phyloP scores from a whole-genome alignment of 2,329 filamentous ascomycete species.

The Penicillium sp. region DNA sequence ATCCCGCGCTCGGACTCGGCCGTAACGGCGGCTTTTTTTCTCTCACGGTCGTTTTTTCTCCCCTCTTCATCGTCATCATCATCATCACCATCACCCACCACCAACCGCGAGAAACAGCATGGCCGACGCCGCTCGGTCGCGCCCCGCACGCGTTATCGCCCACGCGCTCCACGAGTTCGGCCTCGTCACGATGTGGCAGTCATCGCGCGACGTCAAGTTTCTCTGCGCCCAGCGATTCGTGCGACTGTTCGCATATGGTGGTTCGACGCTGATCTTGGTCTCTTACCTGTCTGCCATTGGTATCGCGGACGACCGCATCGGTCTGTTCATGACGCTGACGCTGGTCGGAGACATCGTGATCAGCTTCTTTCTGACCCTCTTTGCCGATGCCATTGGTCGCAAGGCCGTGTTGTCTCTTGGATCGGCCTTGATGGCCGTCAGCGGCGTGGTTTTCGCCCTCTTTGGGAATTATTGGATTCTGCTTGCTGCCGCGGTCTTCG shows the following conservation, averaged over 20 bases:
- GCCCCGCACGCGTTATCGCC: conserved; percentile 6
- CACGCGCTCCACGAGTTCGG: conserved; percentile 34
- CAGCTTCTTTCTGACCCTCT: conserved; percentile 56
- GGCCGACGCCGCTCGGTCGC: background rate
- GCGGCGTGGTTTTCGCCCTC: conserved; percentile 54
- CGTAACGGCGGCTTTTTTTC: background rate
- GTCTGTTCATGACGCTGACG: conserved; percentile 64
- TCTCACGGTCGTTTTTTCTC: background rate
- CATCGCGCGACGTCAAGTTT: conserved; percentile 39
- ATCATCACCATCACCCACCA: background rate
- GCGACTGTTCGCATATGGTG: conserved; percentile 64
- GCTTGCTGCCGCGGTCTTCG: conserved; percentile 57
- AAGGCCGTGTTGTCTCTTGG: conserved; percentile 55
- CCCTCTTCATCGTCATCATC: background rate
- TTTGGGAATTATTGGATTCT: conserved; percentile 60
- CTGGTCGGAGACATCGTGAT: conserved; percentile 60
- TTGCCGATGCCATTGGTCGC: conserved; percentile 59
- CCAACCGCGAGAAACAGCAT: no score
- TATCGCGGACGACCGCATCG: conserved; percentile 58
- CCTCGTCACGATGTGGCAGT: conserved; percentile 38
- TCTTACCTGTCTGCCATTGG: conserved; percentile 58
- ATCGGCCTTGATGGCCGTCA: conserved; percentile 55
- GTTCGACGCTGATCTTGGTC: conserved; percentile 59
- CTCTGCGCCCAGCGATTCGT: conserved; percentile 44
- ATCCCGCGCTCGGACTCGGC: no score